Percentiles rank a stretch among this genome's conserved stretches.
phyloP scores from a whole-genome alignment of 75 land plant species.

The Picea sitchensis region DNA sequence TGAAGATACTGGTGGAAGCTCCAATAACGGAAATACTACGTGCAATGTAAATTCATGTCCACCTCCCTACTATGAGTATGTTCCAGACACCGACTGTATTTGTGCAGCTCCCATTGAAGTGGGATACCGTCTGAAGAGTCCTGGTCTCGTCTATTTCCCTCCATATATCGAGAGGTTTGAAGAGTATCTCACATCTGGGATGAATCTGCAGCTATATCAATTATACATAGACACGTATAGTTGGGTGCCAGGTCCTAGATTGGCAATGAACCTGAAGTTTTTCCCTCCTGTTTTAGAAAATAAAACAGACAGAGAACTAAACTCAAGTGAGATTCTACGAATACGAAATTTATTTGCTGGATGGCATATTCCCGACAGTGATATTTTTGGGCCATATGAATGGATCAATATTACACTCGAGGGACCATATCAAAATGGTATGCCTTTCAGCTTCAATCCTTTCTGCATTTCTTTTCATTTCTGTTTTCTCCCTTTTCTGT shows the following conservation, averaged over 20 bases:
- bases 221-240: constrained; percentile 41
- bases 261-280: constrained; percentile 64
- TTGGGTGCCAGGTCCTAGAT: constrained; percentile 81
- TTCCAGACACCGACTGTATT: constrained; percentile 41
- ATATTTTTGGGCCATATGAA: constrained; percentile 85
- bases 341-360: constrained; percentile 39
- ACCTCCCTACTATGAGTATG: constrained; percentile 27
- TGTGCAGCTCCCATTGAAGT: constrained; percentile 72
- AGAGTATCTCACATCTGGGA: constrained; percentile 29
- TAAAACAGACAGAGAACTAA: constrained; percentile 22
- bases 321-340: constrained; percentile 52
- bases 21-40: not conserved
- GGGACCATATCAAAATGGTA: constrained; percentile 3
- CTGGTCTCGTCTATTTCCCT: constrained; percentile 64
- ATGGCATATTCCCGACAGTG: constrained; percentile 53
- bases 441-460: no score
- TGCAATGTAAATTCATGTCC: constrained; percentile 38
- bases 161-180: constrained; percentile 37
- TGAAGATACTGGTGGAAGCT: not conserved
- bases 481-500: no score
- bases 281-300: constrained; percentile 31
- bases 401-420: constrained; percentile 60
- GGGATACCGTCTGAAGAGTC: constrained; percentile 77
- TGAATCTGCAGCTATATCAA: constrained; percentile 41
- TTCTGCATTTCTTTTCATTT: no score